Percentiles rank a stretch among this genome's conserved stretches.
Evolutionary conservation across 1,284 basidiomycete genomes (phyloP).

Genomic region (Naganishia sp.): DNA sequence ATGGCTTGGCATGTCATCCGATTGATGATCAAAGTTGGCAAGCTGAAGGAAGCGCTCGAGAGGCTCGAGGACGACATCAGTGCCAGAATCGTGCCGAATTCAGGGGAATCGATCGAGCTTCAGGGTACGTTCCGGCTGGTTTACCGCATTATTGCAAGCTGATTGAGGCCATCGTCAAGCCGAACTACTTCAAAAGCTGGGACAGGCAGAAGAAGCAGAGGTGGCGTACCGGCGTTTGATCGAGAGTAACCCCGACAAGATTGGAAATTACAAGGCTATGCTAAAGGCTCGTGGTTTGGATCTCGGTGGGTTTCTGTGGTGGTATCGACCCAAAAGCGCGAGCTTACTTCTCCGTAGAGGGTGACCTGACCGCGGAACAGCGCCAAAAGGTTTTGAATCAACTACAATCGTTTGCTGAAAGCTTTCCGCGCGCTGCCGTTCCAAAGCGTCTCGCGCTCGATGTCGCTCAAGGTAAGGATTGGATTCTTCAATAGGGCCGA

Average conservation of each 20-base stretch:
- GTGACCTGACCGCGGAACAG: constrained; percentile 57
- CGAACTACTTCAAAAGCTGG: constrained; percentile 68
- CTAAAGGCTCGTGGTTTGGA: constrained; percentile 67
- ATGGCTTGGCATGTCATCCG: constrained; percentile 77
- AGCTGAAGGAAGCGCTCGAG: constrained; percentile 58
- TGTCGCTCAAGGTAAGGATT: constrained; percentile 61
- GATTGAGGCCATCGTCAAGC: constrained; percentile 55
- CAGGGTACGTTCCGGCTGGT: constrained; percentile 59
- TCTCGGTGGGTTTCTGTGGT: constrained; percentile 59
- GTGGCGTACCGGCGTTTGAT: constrained; percentile 77
- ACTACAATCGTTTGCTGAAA: constrained; percentile 64
- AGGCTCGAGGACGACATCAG: constrained; percentile 68
- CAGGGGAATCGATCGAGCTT: constrained; percentile 68
- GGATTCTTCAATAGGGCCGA: constrained; percentile 29
- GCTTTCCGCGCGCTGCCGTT: constrained; percentile 69
- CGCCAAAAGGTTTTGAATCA: constrained; percentile 62
- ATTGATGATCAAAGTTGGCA: constrained; percentile 73
- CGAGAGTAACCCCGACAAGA: constrained; percentile 81
- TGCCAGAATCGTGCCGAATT: constrained; percentile 68
- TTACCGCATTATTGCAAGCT: too few relatives aligned
- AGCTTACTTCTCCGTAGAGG: constrained; percentile 45
- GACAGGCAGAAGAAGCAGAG: constrained; percentile 66
- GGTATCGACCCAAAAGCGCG: background rate
- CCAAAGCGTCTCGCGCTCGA: constrained; percentile 72
- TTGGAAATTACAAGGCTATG: constrained; percentile 76